A percentile compares a stretch with the other conserved stretches of the same genome.
Evolutionary conservation across 2,329 filamentous ascomycete genomes (phyloP).

Genomic region (Cladophialophora immunda): DNA sequence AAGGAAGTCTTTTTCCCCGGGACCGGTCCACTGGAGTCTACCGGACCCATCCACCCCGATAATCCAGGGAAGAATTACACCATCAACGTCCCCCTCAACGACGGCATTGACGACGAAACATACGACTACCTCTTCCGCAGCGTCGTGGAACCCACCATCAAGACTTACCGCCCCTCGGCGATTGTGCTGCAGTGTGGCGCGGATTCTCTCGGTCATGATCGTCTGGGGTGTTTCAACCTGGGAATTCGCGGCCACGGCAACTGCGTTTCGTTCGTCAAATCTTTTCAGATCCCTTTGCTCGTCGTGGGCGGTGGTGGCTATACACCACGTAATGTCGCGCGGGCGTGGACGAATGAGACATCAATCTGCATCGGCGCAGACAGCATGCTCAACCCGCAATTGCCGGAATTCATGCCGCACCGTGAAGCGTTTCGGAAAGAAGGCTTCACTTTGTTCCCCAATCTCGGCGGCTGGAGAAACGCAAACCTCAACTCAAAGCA

Average conservation of each 20-base stretch:
- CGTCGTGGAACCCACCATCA: slow-evolving; percentile 79
- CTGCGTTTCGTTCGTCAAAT: slow-evolving; percentile 90
- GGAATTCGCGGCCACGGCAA: slow-evolving; percentile 93
- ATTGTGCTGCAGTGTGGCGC: slow-evolving; percentile 97
- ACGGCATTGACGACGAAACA: slow-evolving; percentile 89
- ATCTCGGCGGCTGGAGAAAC: slow-evolving; percentile 71
- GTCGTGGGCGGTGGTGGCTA: slow-evolving; percentile 96
- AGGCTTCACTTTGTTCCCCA: slow-evolving; percentile 81
- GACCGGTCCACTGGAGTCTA: slow-evolving; percentile 86
- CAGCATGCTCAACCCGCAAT: slow-evolving; percentile 73
- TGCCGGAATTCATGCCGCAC: slow-evolving; percentile 84
- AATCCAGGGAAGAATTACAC: slow-evolving; percentile 90
- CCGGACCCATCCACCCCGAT: slow-evolving; percentile 80
- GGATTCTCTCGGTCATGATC: slow-evolving; percentile 91
- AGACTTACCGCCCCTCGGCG: slow-evolving; percentile 84
- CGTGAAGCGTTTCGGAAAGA: slow-evolving; percentile 88
- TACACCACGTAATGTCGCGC: slow-evolving; percentile 93
- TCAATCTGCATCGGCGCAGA: slow-evolving; percentile 83
- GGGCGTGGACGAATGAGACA: slow-evolving; percentile 97
- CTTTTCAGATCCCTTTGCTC: slow-evolving; percentile 79
- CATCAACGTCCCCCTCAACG: slow-evolving; percentile 87
- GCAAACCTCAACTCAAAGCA: slow-evolving; percentile 83
- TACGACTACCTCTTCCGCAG: slow-evolving; percentile 86
- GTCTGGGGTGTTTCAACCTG: slow-evolving; percentile 94
- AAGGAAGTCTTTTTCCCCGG: slow-evolving; percentile 86